A percentile compares a stretch with the other conserved stretches of the same genome.
These are phyloP conservation scores for Dunaliella primolecta DNA, from an alignment of 139 green algal genomes.

Conservation along the genomic window DNA sequence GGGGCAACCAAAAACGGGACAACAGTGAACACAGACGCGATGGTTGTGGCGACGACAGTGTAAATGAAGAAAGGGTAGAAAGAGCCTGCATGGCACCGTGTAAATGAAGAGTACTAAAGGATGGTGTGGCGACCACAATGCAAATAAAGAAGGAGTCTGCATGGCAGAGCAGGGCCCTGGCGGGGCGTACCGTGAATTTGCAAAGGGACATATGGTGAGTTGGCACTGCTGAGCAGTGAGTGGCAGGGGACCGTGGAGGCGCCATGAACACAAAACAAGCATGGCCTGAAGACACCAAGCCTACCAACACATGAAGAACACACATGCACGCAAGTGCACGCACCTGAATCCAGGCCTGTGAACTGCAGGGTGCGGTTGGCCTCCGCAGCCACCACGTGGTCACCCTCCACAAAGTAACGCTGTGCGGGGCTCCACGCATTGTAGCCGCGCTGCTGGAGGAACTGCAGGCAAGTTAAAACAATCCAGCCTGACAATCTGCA, in stretches of 20 bases:
- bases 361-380: constrained; percentile 45
- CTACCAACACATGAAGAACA: no score
- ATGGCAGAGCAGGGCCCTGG: no score
- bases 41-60: constrained; percentile 33
- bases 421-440: constrained; percentile 33
- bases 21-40: constrained; percentile 38
- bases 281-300: no score
- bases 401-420: constrained; percentile 52
- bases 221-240: no score
- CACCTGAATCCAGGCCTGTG: constrained; percentile 34
- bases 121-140: not conserved
- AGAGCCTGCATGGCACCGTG: constrained; percentile 6
- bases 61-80: constrained; percentile 44
- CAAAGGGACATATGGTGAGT: no score
- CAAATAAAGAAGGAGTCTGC: not conserved
- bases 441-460: constrained; percentile 15
- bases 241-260: no score
- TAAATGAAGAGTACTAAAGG: not conserved
- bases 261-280: no score
- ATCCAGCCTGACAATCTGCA: not conserved
- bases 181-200: no score
- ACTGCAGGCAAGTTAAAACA: not conserved
- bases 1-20: constrained; percentile 33
- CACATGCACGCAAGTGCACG: not conserved
- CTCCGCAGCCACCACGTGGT: constrained; percentile 40